Evolutionary conservation across 495 filamentous ascomycete species (phyloP), one percentile per base, ranked within the genome.

Genomic region (Neurospora cerealis): DNA sequence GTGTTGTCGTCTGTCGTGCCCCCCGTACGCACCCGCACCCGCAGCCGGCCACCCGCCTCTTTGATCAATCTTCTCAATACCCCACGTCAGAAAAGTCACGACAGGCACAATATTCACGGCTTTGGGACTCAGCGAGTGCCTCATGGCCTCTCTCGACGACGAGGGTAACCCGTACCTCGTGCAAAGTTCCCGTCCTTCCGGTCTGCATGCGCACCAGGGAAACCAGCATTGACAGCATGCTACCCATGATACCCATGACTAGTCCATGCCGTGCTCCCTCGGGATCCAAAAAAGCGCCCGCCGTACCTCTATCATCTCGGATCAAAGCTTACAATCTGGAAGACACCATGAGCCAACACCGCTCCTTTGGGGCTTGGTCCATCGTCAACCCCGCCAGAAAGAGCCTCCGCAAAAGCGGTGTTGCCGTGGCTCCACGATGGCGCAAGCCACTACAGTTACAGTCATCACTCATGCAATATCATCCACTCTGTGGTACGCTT

Each of bases 121-220:
- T 69, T 69, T 62, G 28, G 38, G 40, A 40, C 69, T 66, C 54
- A 4, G 24, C 11, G 54, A 62, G 54, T 62, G 54, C 13, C 54
- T 34, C 54, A 66, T 66, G 15, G 54, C 54, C 15, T 34, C 6
- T 28, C 24, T 66, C 54, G 13, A 34, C 54, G 28, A 62, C 28
- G 54, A 62, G 24, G 28, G 28, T 32, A 34, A 66, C 54, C 54
- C 54, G 8, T 66, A 1, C 69, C 73, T 71, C 54, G 48, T 74
- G 73, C 72, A 69, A 71, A 73, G 71, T 60, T 80, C 79, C 75
- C 78, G 76, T 69, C 73, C 42, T 79, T 75, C 75, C 77, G 77
- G 78, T 72, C 74, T 80, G 77, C 73, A 74, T 54, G 37, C 39
- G 41, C 70, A 48, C 42, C 39, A 70, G 54, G 36, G 54, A 40